Evolutionary conservation across 2,329 filamentous ascomycete genomes (phyloP).

Genomic region (Beauveria varroae): DNA sequence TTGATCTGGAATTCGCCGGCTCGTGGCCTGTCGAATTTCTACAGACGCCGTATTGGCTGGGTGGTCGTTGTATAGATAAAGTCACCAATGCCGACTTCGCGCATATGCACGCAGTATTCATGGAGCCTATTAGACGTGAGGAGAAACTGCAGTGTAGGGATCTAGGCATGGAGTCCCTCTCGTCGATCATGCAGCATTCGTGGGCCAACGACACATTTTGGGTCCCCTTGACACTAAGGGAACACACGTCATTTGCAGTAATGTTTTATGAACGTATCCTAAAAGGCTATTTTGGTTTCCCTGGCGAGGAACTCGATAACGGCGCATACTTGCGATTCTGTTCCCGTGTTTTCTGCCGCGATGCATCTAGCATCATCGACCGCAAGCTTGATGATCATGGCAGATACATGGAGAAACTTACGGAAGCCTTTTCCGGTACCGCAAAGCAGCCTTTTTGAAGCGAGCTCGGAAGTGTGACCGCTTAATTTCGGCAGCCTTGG

Average conservation of each 20-base stretch:
- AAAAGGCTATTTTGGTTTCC: not conserved
- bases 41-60: too few species aligned
- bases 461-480: too few species aligned
- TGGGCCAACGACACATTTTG: not conserved
- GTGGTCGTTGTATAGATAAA: too few species aligned
- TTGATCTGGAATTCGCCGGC: too few species aligned
- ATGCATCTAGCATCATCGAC: not conserved
- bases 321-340: not conserved
- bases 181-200: not conserved
- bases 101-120: not conserved
- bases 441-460: too few species aligned
- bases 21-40: too few species aligned
- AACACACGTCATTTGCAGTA: not conserved
- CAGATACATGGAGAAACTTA: not conserved
- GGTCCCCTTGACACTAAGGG: not conserved
- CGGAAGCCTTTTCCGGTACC: not conserved
- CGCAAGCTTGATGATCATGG: not conserved
- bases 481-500: too few species aligned
- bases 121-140: not conserved
- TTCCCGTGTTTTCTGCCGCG: not conserved
- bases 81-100: too few species aligned
- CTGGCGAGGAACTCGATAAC: not conserved
- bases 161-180: not conserved
- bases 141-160: not conserved
- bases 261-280: not conserved